Percentiles rank a stretch among this genome's conserved stretches.
Evolutionary conservation across 148 eudicot species (phyloP).

Genomic region (Amaranthus cruentus): DNA sequence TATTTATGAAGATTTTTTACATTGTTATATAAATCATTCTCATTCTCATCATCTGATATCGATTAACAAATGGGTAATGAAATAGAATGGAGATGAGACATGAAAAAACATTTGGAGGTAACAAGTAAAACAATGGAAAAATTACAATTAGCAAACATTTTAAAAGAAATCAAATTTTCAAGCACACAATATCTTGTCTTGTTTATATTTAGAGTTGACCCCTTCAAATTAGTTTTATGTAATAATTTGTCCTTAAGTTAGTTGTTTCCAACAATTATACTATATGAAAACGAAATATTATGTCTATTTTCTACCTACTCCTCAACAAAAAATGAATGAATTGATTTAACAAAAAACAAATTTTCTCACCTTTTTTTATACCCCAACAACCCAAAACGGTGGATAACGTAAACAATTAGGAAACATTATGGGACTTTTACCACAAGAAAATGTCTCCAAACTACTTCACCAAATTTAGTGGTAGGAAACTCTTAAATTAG

Average conservation of each 20-base stretch:
- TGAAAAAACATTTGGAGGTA: neutral
- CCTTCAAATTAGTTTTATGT: neutral
- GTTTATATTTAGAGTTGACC: slow-evolving; percentile 18
- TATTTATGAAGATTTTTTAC: no score
- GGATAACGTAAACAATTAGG: slow-evolving; percentile 35
- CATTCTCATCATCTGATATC: no score
- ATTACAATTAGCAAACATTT: neutral
- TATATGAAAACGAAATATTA: neutral
- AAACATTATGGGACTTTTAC: slow-evolving; percentile 40
- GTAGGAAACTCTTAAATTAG: neutral
- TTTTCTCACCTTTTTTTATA: neutral
- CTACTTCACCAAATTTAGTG: slow-evolving; percentile 24
- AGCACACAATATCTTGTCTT: slow-evolving; percentile 8
- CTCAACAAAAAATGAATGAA: neutral
- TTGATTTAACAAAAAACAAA: neutral
- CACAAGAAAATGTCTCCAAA: slow-evolving; percentile 30
- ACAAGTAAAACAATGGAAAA: neutral
- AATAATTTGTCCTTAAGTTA: neutral
- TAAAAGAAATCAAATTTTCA: neutral
- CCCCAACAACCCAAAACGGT: slow-evolving; percentile 9
- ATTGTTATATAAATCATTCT: no score
- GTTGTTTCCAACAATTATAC: slow-evolving; percentile 14
- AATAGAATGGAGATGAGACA: no score
- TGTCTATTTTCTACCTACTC: slow-evolving; percentile 11
- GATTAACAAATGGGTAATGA: no score